Evolutionary conservation across 2,329 filamentous ascomycete species (phyloP), one percentile per base, ranked within the genome.

Genomic region (Aspergillus sp.): DNA sequence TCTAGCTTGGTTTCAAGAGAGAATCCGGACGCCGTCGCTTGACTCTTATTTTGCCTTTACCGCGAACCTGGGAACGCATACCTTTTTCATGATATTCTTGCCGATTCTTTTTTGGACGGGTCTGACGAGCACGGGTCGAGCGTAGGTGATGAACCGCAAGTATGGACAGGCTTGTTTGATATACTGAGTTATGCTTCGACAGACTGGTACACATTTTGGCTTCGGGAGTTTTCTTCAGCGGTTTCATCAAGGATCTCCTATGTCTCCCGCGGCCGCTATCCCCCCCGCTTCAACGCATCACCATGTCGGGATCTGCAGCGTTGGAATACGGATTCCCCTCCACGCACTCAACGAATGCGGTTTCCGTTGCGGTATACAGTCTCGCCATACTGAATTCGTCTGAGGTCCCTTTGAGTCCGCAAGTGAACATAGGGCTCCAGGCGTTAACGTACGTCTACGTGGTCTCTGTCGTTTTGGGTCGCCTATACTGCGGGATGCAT

Each of bases 401-500:
- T 1, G 78, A 81, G n/a, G 81, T 82, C 46, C 73, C 78, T 12
- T 72, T 87, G 49, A 69, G 77, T 30, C 71, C 80, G 2, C 71
- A 77, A 12, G 75, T 79, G 1, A 83, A 80, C 55, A 52, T 82
- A 3, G 67, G 76, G 3, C 71, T 94, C 28, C 85, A 93, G 62
- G 66, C 69, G 4, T 66, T 87, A 4, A 82, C 85, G 36, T 94
- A 93, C 66, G 83, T 88, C 57, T 98, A 97, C 63, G 88, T 87
- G 32, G 71, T 81, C 8, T 96, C 91, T 28, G 97, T 98, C 61
- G 79, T 96, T 36, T 73, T 97, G 52, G 93, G 93, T 4, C 82
- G 93, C 19, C 74, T 98, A 33, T 97, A 98, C 72, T 98, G 93
- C 63, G 93, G 93, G 51, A 98, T 98, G 93, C 93, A 98, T 69